A percentile compares a stretch with the other conserved stretches of the same genome.
Evolutionary conservation across 2,329 filamentous ascomycete species (phyloP).

Genomic region (Pseudogymnoascus destructans): DNA sequence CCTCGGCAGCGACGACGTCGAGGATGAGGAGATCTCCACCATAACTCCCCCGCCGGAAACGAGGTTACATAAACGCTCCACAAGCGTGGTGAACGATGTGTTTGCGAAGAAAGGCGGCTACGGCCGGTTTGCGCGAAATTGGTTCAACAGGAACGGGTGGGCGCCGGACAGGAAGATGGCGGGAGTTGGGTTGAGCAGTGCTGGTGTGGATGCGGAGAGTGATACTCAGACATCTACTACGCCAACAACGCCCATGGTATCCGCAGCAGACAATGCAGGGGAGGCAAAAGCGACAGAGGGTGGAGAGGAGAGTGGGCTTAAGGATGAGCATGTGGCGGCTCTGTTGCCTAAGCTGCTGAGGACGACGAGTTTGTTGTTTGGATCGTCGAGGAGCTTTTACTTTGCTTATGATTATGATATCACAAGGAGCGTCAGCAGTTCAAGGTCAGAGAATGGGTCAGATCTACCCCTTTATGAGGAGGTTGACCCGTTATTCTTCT

Average conservation of each 20-base stretch:
- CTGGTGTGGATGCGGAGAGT: constrained; percentile 4
- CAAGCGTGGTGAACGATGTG: constrained; percentile 76
- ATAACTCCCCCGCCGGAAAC: background rate
- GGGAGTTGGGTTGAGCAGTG: background rate
- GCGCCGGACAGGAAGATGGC: constrained; percentile 34
- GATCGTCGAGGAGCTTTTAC: constrained; percentile 73
- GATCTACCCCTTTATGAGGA: constrained; percentile 53
- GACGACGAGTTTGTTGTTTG: constrained; percentile 74
- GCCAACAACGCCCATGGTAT: background rate
- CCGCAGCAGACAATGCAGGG: background rate
- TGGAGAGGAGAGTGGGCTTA: background rate
- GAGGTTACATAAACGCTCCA: constrained; percentile 25
- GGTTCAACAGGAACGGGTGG: constrained; percentile 83
- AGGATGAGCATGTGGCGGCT: constrained; percentile 5
- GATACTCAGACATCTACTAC: background rate
- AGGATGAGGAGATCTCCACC: constrained; percentile 25
- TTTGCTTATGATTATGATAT: constrained; percentile 93
- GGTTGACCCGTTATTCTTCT: constrained; percentile 74
- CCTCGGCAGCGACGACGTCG: constrained; percentile 31
- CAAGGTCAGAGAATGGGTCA: constrained; percentile 29
- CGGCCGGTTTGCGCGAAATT: constrained; percentile 76
- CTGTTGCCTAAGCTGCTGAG: constrained; percentile 74
- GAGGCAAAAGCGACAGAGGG: background rate
- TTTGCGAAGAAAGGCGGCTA: constrained; percentile 73
- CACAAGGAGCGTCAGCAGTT: constrained; percentile 48